Conservation (phyloP, 306 rosid species). For the Canavalia gladiata region DNA sequence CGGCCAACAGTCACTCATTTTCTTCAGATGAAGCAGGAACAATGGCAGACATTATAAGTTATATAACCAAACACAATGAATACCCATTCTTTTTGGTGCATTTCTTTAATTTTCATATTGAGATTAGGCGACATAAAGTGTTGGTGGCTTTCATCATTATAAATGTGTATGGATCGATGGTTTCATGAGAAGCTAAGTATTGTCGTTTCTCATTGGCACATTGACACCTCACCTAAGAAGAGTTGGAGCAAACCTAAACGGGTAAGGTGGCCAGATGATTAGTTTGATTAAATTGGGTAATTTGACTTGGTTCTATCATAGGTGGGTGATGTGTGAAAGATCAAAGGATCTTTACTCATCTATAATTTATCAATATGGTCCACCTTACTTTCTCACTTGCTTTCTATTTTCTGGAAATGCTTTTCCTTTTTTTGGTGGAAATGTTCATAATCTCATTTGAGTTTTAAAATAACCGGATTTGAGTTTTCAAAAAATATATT, state of each 20-base stretch:
- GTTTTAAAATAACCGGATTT: too few relatives aligned
- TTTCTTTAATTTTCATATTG: conserved; percentile 17
- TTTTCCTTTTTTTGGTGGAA: too few relatives aligned
- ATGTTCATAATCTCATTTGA: too few relatives aligned
- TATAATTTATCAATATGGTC: not conserved
- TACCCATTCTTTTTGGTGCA: not conserved
- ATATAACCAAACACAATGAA: conserved; percentile 41
- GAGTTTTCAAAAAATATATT: too few relatives aligned
- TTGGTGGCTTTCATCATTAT: conserved; percentile 34
- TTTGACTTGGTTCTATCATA: not conserved
- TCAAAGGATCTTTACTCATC: not conserved
- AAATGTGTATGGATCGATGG: conserved; percentile 17
- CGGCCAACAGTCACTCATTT: conserved; percentile 32
- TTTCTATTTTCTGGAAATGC: too few relatives aligned
- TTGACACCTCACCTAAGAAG: conserved; percentile 50
- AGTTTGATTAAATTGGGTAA: conserved; percentile 1
- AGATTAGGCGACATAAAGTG: conserved; percentile 27
- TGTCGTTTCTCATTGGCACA: conserved; percentile 39
- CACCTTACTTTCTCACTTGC: not conserved
- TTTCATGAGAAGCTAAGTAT: conserved; percentile 45
- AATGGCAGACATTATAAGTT: conserved; percentile 37
- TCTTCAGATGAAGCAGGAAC: not conserved
- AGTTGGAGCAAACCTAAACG: not conserved
- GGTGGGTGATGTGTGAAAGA: not conserved
- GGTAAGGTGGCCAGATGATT: not conserved